phyloP scores from a whole-genome alignment of 192 early-diverging fungal genomes.

The Phlyctochytrium arcticum region DNA sequence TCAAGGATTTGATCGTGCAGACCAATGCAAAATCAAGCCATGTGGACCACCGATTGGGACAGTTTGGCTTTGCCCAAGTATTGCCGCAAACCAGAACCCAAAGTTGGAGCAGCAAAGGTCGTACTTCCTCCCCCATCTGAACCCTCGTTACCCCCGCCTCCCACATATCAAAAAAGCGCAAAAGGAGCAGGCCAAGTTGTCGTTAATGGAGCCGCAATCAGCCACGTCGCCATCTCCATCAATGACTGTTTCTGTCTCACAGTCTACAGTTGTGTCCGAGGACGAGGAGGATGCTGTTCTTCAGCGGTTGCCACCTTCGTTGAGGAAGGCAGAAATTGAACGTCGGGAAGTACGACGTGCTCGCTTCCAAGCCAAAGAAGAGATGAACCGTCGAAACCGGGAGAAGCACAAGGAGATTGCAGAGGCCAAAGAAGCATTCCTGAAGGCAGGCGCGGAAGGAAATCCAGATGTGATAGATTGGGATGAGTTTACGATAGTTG shows the following conservation, averaged over 20 bases:
- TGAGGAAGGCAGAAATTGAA: constrained; percentile 25
- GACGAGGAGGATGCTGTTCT: constrained; percentile 27
- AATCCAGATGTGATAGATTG: constrained; percentile 70
- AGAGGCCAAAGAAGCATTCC: constrained; percentile 8
- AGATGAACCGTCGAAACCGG: background rate
- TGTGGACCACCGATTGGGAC: constrained; percentile 66
- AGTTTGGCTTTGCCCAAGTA: constrained; percentile 63
- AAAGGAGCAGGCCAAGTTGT: no score
- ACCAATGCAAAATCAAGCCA: constrained; percentile 33
- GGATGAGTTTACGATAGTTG: constrained; percentile 83
- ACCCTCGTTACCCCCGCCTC: background rate
- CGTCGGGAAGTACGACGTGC: constrained; percentile 25
- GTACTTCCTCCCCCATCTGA: background rate
- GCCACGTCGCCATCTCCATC: no score
- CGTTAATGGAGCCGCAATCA: no score
- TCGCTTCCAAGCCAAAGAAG: constrained; percentile 28
- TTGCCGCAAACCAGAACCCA: background rate
- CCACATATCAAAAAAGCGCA: constrained; percentile 24
- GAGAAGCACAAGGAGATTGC: constrained; percentile 5
- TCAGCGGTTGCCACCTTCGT: constrained; percentile 21
- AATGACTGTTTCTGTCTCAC: background rate
- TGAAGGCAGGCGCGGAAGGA: constrained; percentile 21
- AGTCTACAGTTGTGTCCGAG: background rate
- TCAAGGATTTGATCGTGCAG: constrained; percentile 52
- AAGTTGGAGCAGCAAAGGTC: background rate